Evolutionary conservation across 202 grass and related monocot genomes (phyloP).

Genomic region (Schoenoplectus tabernaemontani): DNA sequence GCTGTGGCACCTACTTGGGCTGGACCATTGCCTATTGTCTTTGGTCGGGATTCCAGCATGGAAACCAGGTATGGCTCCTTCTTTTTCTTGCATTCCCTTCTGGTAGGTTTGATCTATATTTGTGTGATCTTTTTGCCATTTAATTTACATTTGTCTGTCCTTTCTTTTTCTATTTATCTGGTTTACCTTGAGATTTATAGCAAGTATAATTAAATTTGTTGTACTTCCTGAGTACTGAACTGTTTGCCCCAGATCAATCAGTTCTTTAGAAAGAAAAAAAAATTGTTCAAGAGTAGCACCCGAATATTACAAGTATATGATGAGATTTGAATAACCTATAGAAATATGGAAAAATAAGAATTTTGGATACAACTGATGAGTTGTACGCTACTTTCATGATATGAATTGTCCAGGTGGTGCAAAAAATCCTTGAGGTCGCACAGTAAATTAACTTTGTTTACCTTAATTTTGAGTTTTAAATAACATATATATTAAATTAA

Average conservation of each 20-base stretch:
- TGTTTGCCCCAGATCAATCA: background rate
- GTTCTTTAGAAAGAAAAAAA: background rate
- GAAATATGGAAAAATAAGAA: too few relatives aligned
- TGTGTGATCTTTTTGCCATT: background rate
- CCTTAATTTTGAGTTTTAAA: background rate
- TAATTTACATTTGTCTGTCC: background rate
- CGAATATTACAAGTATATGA: background rate
- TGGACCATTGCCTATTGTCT: conserved; percentile 90
- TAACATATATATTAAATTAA: background rate
- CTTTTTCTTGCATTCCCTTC: conserved; percentile 5
- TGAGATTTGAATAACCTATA: too few relatives aligned
- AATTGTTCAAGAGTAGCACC: background rate
- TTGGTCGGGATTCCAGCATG: conserved; percentile 76
- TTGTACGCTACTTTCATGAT: too few relatives aligned
- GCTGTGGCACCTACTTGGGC: conserved; percentile 96
- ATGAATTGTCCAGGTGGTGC: too few relatives aligned
- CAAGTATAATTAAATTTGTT: too few relatives aligned
- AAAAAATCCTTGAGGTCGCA: too few relatives aligned
- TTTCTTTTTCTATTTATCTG: background rate
- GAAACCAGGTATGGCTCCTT: conserved; percentile 70
- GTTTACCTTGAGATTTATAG: background rate
- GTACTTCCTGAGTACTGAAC: too few relatives aligned
- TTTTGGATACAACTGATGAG: too few relatives aligned
- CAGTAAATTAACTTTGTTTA: background rate
- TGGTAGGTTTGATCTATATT: background rate